These are phyloP conservation scores for Edaphochlamys debaryana DNA, from an alignment of 139 green algal genomes.

Conservation along the genomic window DNA sequence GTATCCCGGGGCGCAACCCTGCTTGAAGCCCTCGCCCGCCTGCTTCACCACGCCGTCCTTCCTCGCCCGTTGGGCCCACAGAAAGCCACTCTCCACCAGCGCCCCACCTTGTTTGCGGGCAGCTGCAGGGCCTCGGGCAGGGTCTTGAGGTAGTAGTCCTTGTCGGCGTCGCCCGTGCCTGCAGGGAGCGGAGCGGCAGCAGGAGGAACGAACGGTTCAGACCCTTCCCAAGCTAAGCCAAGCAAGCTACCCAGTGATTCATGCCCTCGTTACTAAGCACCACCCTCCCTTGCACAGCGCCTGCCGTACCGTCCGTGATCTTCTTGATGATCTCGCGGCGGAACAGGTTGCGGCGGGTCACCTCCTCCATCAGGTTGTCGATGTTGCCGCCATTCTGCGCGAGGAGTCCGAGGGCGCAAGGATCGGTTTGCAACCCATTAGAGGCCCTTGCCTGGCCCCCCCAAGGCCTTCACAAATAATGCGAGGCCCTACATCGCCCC, in stretches of 20 bases:
- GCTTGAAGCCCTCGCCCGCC: no score
- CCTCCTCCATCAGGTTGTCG: conserved; percentile 70
- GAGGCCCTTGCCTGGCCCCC: not conserved
- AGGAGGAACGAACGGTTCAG: no score
- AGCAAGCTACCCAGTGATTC: no score
- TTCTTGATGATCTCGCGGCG: conserved; percentile 75
- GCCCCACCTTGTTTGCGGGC: conserved; percentile 42
- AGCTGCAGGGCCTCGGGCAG: conserved; percentile 80
- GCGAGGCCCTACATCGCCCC: no score
- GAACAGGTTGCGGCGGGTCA: conserved; percentile 84
- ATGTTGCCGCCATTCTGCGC: conserved; percentile 71
- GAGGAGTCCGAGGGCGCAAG: conserved; percentile 8
- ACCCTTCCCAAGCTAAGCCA: no score
- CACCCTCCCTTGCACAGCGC: no score
- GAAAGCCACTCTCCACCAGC: not conserved
- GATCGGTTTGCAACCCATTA: no score
- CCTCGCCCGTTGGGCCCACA: no score
- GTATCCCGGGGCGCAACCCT: no score
- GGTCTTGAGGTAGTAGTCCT: conserved; percentile 73
- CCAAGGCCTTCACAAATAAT: no score
- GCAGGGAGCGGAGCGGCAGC: not conserved
- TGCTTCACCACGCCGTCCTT: no score
- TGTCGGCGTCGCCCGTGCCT: conserved; percentile 75
- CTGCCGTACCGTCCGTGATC: conserved; percentile 68
- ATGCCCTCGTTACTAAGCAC: no score